Percentiles rank a stretch among this genome's conserved stretches.
Evolutionary conservation across 73 alveolate genomes (phyloP).

Genomic region (Paramecium caudatum): DNA sequence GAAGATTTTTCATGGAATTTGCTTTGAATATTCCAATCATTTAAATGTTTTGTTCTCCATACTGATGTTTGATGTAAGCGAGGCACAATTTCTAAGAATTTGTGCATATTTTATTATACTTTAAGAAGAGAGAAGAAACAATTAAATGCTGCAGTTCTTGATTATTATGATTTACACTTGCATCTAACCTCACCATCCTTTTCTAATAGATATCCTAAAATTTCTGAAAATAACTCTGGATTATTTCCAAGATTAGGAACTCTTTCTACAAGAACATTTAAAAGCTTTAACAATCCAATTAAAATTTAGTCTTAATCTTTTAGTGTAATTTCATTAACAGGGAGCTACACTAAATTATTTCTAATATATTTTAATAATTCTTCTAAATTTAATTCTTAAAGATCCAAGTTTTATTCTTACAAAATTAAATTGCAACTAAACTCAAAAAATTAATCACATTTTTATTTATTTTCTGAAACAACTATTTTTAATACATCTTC

Average conservation of each 20-base stretch:
- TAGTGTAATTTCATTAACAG: slow-evolving; percentile 12
- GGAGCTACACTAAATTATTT: not conserved
- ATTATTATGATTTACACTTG: slow-evolving; percentile 66
- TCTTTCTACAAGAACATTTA: slow-evolving; percentile 49
- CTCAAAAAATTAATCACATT: slow-evolving; percentile 29
- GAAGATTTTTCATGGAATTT: slow-evolving; percentile 75
- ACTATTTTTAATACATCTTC: slow-evolving; percentile 23
- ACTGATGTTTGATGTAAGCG: slow-evolving; percentile 41
- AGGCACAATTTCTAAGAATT: not conserved
- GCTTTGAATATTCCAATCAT: slow-evolving; percentile 73
- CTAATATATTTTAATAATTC: not conserved
- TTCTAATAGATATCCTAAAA: slow-evolving; percentile 42
- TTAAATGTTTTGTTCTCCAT: slow-evolving; percentile 71
- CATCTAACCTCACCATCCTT: slow-evolving; percentile 63
- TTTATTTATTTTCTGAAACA: slow-evolving; percentile 2
- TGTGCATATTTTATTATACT: slow-evolving; percentile 30
- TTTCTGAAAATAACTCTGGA: slow-evolving; percentile 32
- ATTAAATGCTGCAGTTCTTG: slow-evolving; percentile 57
- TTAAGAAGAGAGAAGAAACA: slow-evolving; percentile 38
- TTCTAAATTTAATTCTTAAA: not conserved
- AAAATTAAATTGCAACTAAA: not conserved
- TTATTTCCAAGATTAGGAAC: not conserved
- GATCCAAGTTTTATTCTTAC: not conserved
- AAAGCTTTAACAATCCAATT: slow-evolving; percentile 52
- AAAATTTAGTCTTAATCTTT: slow-evolving; percentile 70